Conservation (phyloP, 441 rosid species). For the Geranium incanum region DNA sequence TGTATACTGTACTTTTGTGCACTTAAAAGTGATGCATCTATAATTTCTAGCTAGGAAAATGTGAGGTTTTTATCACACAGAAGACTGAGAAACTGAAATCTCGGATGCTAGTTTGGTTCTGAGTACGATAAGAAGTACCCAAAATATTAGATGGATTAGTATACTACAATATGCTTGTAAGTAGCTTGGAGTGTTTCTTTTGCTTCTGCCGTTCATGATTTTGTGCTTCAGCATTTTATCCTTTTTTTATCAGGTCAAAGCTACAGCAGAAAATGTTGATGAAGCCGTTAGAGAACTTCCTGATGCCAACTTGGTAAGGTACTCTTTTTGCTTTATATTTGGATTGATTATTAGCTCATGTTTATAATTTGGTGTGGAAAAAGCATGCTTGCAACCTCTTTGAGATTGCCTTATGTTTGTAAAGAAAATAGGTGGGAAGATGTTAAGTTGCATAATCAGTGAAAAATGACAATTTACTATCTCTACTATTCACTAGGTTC, state of each 20-base stretch:
- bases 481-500: background rate
- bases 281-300: conserved; percentile 97
- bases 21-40: background rate
- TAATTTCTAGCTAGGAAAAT: background rate
- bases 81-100: background rate
- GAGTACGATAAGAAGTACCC: background rate
- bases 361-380: background rate
- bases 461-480: background rate
- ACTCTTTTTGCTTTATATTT: conserved; percentile 32
- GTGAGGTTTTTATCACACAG: conserved; percentile 1
- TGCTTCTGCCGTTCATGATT: background rate
- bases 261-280: conserved; percentile 86
- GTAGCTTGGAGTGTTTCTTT: background rate
- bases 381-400: too few species aligned
- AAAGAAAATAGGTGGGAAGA: too few species aligned
- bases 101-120: background rate
- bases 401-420: background rate
- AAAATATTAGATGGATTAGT: conserved; percentile 2
- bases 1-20: conserved; percentile 4
- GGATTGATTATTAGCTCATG: conserved; percentile 17
- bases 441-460: background rate
- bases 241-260: conserved; percentile 53
- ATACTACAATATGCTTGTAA: background rate
- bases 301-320: conserved; percentile 89
- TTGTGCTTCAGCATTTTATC: background rate